Conservation (phyloP, 192 early-diverging fungal species). For the Entophlyctis luteolus region DNA sequence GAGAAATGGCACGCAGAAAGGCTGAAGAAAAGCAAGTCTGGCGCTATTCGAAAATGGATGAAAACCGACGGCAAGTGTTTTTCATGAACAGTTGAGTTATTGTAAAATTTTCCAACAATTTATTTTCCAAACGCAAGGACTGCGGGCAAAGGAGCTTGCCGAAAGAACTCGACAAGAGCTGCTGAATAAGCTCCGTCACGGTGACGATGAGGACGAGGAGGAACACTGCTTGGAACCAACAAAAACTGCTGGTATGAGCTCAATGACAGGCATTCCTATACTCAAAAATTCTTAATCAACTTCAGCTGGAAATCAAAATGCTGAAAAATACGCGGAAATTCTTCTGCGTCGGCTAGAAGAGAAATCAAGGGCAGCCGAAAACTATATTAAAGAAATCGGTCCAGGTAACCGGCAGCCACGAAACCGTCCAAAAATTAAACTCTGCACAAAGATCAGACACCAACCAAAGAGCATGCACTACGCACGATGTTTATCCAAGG, state of each 20-base stretch:
- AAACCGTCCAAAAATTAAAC: background rate
- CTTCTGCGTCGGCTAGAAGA: background rate
- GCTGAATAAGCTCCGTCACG: background rate
- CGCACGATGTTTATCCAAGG: slow-evolving; percentile 1
- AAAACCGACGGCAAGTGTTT: background rate
- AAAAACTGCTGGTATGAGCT: background rate
- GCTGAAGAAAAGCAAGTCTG: slow-evolving; percentile 15
- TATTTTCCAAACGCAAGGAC: too few relatives aligned
- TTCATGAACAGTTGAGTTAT: slow-evolving; percentile 12
- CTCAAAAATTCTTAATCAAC: background rate
- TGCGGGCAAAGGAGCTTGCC: slow-evolving; percentile 23
- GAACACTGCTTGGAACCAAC: background rate
- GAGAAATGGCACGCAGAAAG: background rate
- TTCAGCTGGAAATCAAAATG: background rate
- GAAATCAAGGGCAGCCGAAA: background rate
- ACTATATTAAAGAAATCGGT: background rate
- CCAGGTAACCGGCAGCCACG: background rate
- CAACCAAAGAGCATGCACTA: background rate
- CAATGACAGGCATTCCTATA: background rate
- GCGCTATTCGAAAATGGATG: slow-evolving; percentile 26
- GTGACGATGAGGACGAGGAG: slow-evolving; percentile 11
- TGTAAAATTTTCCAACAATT: too few relatives aligned
- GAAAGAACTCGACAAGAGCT: slow-evolving; percentile 12
- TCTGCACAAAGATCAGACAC: background rate
- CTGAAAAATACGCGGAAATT: background rate